Conservation (phyloP, 73 alveolate species). For the Paramecium pentaurelia region DNA sequence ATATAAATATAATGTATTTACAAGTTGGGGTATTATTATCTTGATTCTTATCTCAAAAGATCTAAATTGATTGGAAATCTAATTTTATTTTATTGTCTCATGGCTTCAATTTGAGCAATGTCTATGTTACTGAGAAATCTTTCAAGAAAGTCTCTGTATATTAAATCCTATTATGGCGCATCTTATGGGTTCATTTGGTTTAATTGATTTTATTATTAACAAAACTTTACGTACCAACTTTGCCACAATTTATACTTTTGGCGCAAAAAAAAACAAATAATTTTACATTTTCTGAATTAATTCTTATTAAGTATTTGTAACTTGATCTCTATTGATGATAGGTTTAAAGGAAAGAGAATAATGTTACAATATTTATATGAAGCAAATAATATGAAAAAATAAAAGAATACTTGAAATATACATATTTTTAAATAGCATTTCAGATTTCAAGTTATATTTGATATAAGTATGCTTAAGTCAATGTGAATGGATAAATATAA, state of each 20-base stretch:
- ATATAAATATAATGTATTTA: neutral
- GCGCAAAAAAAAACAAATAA: neutral
- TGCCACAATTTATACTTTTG: neutral
- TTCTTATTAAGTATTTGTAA: neutral
- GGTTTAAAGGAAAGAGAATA: neutral
- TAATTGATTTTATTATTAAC: neutral
- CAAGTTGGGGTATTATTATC: neutral
- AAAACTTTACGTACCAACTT: neutral
- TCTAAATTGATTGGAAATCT: conserved; percentile 34
- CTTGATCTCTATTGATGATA: neutral
- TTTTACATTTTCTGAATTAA: neutral
- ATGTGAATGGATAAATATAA: neutral
- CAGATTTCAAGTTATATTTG: neutral
- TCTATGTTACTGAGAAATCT: conserved; percentile 24
- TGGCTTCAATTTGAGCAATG: neutral
- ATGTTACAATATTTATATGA: neutral
- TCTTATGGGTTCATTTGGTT: neutral
- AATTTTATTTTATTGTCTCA: neutral
- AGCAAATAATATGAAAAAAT: neutral
- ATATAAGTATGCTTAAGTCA: neutral
- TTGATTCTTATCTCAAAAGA: neutral
- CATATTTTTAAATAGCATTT: neutral
- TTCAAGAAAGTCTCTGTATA: neutral
- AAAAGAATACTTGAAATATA: neutral
- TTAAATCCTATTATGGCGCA: neutral